phyloP scores from a whole-genome alignment of 2,329 filamentous ascomycete genomes.

The Colletotrichum eremochloae region DNA sequence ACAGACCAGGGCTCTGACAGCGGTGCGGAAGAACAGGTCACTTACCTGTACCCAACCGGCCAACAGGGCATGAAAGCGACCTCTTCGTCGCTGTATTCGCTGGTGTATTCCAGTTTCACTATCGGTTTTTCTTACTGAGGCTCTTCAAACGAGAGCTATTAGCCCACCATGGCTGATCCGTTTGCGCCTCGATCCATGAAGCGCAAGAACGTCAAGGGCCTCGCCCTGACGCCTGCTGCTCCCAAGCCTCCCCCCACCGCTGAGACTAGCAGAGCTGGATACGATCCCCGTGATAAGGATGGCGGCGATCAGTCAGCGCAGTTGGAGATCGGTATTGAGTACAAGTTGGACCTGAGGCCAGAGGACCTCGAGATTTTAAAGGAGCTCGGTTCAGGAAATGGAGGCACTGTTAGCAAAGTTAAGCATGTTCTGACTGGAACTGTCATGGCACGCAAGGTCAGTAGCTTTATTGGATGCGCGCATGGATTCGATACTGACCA shows the following conservation, averaged over 20 bases:
- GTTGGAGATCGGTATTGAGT: slow-evolving; percentile 97
- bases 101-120: slow-evolving; percentile 23
- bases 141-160: background rate
- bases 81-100: slow-evolving; percentile 16
- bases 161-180: slow-evolving; percentile 68
- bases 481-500: slow-evolving; percentile 7
- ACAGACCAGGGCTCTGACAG: background rate
- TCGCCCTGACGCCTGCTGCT: slow-evolving; percentile 84
- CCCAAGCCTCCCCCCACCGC: slow-evolving; percentile 80
- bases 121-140: background rate
- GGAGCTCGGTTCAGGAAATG: slow-evolving; percentile 95
- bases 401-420: slow-evolving; percentile 98
- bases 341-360: slow-evolving; percentile 90
- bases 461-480: slow-evolving; percentile 6
- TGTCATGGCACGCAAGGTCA: slow-evolving; percentile 96
- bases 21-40: background rate
- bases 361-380: slow-evolving; percentile 95
- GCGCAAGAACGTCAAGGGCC: slow-evolving; percentile 98
- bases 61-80: slow-evolving; percentile 17
- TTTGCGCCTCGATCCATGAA: slow-evolving; percentile 88
- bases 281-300: slow-evolving; percentile 71
- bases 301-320: slow-evolving; percentile 71
- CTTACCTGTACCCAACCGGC: background rate
- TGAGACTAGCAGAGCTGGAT: slow-evolving; percentile 75
- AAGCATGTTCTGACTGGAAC: slow-evolving; percentile 94